Conservation (phyloP, 208 protist genomes). For the Acanthamoeba lenticulata region DNA sequence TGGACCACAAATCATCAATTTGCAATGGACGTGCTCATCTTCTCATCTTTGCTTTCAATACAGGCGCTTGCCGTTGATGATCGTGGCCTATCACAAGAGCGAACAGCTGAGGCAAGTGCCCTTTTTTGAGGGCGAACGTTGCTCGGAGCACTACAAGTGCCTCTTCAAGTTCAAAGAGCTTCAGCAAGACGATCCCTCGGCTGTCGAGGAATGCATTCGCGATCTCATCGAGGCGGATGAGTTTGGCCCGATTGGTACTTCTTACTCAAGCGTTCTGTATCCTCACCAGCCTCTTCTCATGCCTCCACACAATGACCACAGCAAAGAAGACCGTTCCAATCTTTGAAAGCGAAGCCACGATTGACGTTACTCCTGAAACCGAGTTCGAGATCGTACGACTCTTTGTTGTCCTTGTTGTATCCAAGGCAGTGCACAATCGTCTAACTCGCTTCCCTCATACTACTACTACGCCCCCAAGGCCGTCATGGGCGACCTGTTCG, state of each 20-base stretch:
- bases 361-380: neutral
- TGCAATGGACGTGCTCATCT: too few species aligned
- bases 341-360: neutral
- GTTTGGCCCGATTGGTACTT: neutral
- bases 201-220: neutral
- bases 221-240: neutral
- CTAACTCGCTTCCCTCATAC: neutral
- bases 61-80: slow-evolving; percentile 9
- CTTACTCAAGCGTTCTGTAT: neutral
- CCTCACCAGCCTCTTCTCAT: neutral
- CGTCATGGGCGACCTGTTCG: slow-evolving; percentile 71
- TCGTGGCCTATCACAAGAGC: neutral
- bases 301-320: neutral
- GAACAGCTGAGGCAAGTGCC: neutral
- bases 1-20: too few species aligned
- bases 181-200: neutral
- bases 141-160: neutral
- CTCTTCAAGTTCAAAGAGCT: neutral
- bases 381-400: neutral
- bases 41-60: too few species aligned
- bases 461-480: neutral
- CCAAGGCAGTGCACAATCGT: too few species aligned
- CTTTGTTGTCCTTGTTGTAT: neutral
- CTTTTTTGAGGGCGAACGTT: neutral
- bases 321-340: neutral